A percentile compares a stretch with the other conserved stretches of the same genome.
Evolutionary conservation across 1,284 basidiomycete species (phyloP).

Genomic region (Acaromyces ingoldii): DNA sequence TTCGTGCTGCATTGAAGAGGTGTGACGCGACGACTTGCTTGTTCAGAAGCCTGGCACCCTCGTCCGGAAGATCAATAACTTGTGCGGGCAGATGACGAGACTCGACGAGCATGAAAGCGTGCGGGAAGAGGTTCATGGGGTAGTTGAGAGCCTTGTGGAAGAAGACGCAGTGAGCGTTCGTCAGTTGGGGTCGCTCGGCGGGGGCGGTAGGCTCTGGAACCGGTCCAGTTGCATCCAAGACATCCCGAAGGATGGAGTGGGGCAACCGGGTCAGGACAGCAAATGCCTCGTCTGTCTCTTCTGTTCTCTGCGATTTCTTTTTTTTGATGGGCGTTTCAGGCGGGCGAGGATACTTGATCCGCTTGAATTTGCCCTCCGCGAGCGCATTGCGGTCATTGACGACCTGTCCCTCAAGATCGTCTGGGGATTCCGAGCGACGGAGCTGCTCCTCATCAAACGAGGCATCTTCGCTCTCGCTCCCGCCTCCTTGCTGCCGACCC

Average conservation of each 20-base stretch:
- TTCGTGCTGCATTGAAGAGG: too few relatives aligned
- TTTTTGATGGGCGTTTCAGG: background rate
- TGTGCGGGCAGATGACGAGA: background rate
- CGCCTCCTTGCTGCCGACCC: background rate
- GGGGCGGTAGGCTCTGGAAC: too few relatives aligned
- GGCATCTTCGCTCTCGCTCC: background rate
- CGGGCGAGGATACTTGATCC: background rate
- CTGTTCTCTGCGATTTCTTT: too few relatives aligned
- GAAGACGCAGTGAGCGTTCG: background rate
- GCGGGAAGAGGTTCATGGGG: background rate
- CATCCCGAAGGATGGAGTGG: background rate
- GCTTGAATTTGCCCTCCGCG: too few relatives aligned
- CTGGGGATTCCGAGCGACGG: too few relatives aligned
- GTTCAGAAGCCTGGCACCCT: slow-evolving; percentile 5
- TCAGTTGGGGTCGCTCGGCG: too few relatives aligned
- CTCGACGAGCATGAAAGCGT: slow-evolving; percentile 2
- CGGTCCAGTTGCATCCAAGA: background rate
- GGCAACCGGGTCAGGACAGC: too few relatives aligned
- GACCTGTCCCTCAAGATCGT: too few relatives aligned
- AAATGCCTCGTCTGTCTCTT: too few relatives aligned
- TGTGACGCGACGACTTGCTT: background rate
- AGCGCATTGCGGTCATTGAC: too few relatives aligned
- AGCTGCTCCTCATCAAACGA: too few relatives aligned
- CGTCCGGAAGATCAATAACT: background rate
- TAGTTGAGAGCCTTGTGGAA: background rate